Conservation (phyloP, 108 stramenopile genomes). For the Stephanodiscus triporus region DNA sequence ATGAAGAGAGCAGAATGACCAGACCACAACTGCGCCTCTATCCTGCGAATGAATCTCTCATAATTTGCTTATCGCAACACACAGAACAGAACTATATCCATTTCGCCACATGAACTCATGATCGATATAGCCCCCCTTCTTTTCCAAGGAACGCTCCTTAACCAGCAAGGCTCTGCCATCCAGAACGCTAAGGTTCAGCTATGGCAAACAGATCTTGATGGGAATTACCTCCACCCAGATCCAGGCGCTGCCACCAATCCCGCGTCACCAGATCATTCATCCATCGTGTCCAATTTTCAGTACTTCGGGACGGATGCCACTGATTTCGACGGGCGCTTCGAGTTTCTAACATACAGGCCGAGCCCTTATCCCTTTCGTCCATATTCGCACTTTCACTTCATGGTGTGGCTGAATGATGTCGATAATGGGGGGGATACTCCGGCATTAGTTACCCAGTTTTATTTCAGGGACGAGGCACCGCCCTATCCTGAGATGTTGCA, state of each 20-base stretch:
- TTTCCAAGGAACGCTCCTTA: constrained; percentile 17
- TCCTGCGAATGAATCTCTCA: too few relatives aligned
- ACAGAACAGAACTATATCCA: too few relatives aligned
- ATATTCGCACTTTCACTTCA: constrained; percentile 16
- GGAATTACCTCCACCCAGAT: constrained; percentile 16
- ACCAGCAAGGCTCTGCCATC: constrained; percentile 13
- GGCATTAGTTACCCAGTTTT: constrained; percentile 11
- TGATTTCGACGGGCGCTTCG: constrained; percentile 5
- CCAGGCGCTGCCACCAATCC: not conserved
- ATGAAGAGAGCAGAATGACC: too few relatives aligned
- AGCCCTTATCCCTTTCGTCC: constrained; percentile 7
- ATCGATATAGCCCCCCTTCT: not conserved
- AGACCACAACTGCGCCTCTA: too few relatives aligned
- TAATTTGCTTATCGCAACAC: too few relatives aligned
- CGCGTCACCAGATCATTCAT: not conserved
- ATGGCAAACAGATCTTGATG: constrained; percentile 21
- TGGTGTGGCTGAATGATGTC: constrained; percentile 13
- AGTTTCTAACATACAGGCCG: constrained; percentile 10
- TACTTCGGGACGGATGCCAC: constrained; percentile 25
- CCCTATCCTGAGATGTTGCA: constrained; percentile 8
- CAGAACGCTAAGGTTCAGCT: constrained; percentile 10
- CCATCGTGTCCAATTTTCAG: constrained; percentile 19
- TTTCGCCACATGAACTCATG: too few relatives aligned
- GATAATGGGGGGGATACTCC: not conserved
- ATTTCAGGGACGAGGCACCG: constrained; percentile 10